These are phyloP conservation scores for Mycena olivaceomarginata DNA, from an alignment of 768 basidiomycete genomes.

Conservation along the genomic window DNA sequence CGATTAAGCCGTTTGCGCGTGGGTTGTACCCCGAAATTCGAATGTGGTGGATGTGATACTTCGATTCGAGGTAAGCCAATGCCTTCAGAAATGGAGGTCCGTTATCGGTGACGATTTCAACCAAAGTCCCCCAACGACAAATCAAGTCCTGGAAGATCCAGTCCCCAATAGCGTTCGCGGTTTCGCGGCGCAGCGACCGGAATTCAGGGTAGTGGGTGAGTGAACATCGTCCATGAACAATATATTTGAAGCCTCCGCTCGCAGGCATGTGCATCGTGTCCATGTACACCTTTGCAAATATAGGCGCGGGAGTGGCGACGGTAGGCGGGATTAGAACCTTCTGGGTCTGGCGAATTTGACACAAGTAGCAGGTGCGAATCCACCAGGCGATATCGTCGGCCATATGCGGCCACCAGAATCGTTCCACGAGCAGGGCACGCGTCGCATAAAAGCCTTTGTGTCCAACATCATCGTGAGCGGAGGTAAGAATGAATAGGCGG, in stretches of 20 bases:
- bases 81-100: too few relatives aligned
- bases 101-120: too few relatives aligned
- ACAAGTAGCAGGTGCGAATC: not conserved
- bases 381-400: not conserved
- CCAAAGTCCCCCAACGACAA: too few relatives aligned
- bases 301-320: not conserved
- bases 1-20: too few relatives aligned
- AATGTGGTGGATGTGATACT: too few relatives aligned
- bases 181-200: too few relatives aligned
- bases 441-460: not conserved
- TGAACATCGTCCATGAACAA: not conserved
- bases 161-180: too few relatives aligned
- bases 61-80: too few relatives aligned
- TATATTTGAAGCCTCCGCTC: not conserved
- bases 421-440: not conserved
- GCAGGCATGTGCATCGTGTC: not conserved
- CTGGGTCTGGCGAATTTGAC: not conserved
- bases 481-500: conserved; percentile 22
- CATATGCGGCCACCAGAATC: not conserved
- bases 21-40: too few relatives aligned
- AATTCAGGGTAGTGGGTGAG: not conserved
- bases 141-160: too few relatives aligned
- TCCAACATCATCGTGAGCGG: too few relatives aligned
- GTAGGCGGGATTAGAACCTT: not conserved
- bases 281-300: not conserved